Conservation (phyloP, 306 rosid genomes). For the Carpinus viminea region DNA sequence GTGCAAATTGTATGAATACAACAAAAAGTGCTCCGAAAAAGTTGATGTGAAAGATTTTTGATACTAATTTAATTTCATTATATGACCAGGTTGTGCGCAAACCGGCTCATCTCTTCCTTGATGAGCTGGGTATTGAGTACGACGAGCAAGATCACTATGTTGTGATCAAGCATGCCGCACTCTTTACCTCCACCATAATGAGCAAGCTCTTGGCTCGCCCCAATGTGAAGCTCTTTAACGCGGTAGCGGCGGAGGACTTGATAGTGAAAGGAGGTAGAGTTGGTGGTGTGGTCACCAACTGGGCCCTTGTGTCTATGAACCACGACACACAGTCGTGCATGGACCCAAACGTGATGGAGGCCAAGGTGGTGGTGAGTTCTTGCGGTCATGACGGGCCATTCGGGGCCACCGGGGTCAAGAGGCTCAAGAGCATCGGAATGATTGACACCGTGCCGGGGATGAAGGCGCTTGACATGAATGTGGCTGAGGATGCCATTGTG, state of each 20-base stretch:
- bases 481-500: conserved; percentile 92
- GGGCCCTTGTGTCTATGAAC: conserved; percentile 93
- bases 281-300: conserved; percentile 87
- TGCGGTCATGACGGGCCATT: conserved; percentile 96
- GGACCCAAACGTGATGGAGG: conserved; percentile 99
- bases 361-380: conserved; percentile 90
- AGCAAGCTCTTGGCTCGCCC: conserved; percentile 81
- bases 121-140: conserved; percentile 64
- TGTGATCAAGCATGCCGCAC: conserved; percentile 87
- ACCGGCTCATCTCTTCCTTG: conserved; percentile 84
- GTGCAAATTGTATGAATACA: too few species aligned
- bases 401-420: conserved; percentile 93
- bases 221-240: conserved; percentile 90
- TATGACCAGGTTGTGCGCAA: conserved; percentile 55
- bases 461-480: conserved; percentile 94
- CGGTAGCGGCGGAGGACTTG: conserved; percentile 86
- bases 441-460: conserved; percentile 85
- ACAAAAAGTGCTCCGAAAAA: too few species aligned
- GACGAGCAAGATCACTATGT: conserved; percentile 87
- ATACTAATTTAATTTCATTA: background rate
- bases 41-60: background rate
- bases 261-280: conserved; percentile 84
- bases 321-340: conserved; percentile 93
- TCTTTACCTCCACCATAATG: conserved; percentile 93
- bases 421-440: conserved; percentile 78